Evolutionary conservation across 768 basidiomycete species (phyloP), one percentile per base, ranked within the genome.

Genomic region (Trametes sanguinea): DNA sequence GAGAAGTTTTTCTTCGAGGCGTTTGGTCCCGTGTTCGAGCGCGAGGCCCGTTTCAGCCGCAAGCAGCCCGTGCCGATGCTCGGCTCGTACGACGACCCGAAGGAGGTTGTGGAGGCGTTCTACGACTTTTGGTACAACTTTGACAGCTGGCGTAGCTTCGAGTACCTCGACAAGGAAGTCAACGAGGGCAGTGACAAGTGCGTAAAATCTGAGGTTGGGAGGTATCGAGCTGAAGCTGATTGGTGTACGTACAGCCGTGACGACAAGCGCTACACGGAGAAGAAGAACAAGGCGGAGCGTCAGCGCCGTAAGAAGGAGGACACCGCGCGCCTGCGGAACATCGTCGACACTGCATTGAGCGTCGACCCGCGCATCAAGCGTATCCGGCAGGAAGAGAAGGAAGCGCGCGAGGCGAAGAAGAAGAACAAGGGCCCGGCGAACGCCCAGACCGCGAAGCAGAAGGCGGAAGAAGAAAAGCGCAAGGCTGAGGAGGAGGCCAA

Each of bases 91-190:
- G 82, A 90, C 47, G 85, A 88, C 22, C 73, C 86, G 60, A 96
- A 97, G 76, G 83, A 84, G 66, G 84, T 85, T 58, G 95, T 98
- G 56, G 92, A 96, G 74, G 82, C 77, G 6, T 98, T 99, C 82
- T 99, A 99, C 80, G 91, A 98, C 75, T 97, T 96, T 76, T 99
- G 95, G 94, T 98, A 99, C 83, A 96, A 95, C 83, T 96, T 99
- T 76, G 96, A 98, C 76, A 92, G 90, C 67, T 99, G 96, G 96
- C 82, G 96, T 69, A 92, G 89, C 74, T 99, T 98, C 73, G 96
- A 99, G 77, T 98, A 94, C 82, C 80, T 90, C 66, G 96, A 99
- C 80, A 98, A 99, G 82, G 96, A 99, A 75, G 90, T 94, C 60
- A 96, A 98, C 74, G 96, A 99, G 77, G 96, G 96, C 10, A 93